Conservation (phyloP, 2,329 filamentous ascomycete genomes). For the Colletotrichum camelliae region DNA sequence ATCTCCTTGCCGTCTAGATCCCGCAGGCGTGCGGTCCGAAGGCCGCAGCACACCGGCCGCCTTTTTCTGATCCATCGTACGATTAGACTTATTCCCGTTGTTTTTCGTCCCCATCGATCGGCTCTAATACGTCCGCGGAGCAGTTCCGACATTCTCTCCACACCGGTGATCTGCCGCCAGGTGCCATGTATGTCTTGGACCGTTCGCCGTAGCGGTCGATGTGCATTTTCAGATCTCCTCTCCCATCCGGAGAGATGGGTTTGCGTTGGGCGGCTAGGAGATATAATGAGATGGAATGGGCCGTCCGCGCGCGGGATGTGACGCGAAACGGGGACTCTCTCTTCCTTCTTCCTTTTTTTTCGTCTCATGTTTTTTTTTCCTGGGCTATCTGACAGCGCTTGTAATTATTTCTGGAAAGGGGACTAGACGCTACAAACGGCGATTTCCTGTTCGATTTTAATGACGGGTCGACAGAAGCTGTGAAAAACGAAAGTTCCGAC, state of each 20-base stretch:
- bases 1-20: neutral
- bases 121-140: neutral
- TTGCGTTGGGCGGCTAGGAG: neutral
- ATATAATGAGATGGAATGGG: neutral
- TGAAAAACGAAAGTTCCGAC: neutral
- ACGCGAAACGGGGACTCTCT: neutral
- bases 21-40: neutral
- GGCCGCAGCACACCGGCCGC: neutral
- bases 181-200: neutral
- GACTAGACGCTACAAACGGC: rapidly evolving
- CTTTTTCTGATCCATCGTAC: neutral
- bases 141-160: neutral
- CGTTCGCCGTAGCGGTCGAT: neutral
- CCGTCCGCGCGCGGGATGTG: neutral
- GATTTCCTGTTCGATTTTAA: neutral
- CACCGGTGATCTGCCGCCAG: neutral
- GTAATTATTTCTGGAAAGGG: neutral
- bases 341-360: neutral
- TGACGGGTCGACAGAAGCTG: neutral
- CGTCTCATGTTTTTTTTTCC: neutral
- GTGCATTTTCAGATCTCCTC: neutral
- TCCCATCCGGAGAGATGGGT: neutral
- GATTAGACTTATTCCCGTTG: neutral
- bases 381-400: neutral
- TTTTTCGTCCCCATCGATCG: neutral